Evolutionary conservation across 1,284 basidiomycete species (phyloP), one percentile per base, ranked within the genome.

Genomic region (Tremellales sp.): DNA sequence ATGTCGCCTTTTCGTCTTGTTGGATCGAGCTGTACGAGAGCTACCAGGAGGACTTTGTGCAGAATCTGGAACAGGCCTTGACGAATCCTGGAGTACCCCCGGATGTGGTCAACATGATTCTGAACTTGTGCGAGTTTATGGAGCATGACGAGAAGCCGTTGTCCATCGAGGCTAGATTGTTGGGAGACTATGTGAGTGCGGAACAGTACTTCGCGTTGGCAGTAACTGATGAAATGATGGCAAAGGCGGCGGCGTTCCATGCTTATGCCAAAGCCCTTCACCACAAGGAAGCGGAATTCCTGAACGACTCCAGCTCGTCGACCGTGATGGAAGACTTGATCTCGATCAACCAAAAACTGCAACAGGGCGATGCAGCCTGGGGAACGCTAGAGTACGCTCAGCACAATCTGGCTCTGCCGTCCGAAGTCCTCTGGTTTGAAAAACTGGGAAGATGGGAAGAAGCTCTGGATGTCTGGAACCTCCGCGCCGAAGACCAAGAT

Each of bases 111-210:
- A 90, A 97, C 67, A 83, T 88, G 39, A 77, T 98, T 25, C 80
- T 99, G 51, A 93, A 93, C 70, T 78, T 98, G n/a, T 92, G 93
- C 7, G 95, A 99, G 71, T 98, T 98, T 70, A 97, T 98, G 89
- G 95, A 98, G 72, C 95, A 97, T 63, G 94, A 98, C 71, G 95
- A 98, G 70, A 97, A 97, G 68, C 81, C 89, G 1, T 77, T 98
- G 1, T 91, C 92, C 0, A 97, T 98, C 58, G 91, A 97, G 60
- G 86, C 94, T 56, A 83, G 88, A 42, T 87, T 88, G 12, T 81
- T 98, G 5, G 95, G 95, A 43, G 89, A 94, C 68, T 91, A 94
- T 64, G 88, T 69, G 41, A 58, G 66, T 57, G 1, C 4, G 5
- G 5, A 6, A 36, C 4, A 9, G 9, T 13, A 31, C 24, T 12